A percentile compares a stretch with the other conserved stretches of the same genome.
Conservation (phyloP, 1,284 basidiomycete genomes). For the Phellopilus nigrolimitatus region DNA sequence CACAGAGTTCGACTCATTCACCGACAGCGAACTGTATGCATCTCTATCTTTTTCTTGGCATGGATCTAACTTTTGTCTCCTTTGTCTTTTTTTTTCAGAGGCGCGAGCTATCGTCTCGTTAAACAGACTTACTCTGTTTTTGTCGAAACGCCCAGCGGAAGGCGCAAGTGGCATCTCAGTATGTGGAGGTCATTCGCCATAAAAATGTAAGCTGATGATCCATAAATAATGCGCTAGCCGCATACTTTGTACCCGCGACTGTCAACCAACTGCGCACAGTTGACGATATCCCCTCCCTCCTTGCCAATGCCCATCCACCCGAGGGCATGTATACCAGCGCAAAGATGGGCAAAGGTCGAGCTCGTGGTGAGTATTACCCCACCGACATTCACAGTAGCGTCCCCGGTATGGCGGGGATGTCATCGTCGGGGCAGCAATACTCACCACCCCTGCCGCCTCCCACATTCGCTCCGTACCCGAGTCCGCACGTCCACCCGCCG, state of each 20-base stretch:
- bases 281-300: conserved; percentile 50
- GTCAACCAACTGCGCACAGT: conserved; percentile 51
- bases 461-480: conserved; percentile 22
- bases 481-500: conserved; percentile 15
- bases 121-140: conserved; percentile 80
- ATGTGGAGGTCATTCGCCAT: conserved; percentile 26
- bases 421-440: conserved; percentile 23
- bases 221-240: conserved; percentile 41
- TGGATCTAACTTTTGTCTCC: neutral
- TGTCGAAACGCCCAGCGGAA: conserved; percentile 54
- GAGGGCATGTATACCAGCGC: conserved; percentile 59
- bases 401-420: conserved; percentile 25
- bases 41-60: neutral
- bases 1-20: conserved; percentile 30
- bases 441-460: conserved; percentile 29
- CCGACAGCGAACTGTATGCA: conserved; percentile 17
- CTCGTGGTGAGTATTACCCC: conserved; percentile 31
- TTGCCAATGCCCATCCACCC: conserved; percentile 52
- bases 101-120: conserved; percentile 48
- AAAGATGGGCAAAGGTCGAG: conserved; percentile 45
- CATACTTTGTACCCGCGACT: conserved; percentile 65
- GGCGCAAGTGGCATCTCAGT: conserved; percentile 79
- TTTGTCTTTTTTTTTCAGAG: neutral
- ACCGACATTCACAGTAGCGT: conserved; percentile 28
- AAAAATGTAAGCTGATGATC: neutral